Percentiles rank a stretch among this genome's conserved stretches.
phyloP scores from a whole-genome alignment of 1,139 yeast species.

The Lodderomyces jiufengensis region DNA sequence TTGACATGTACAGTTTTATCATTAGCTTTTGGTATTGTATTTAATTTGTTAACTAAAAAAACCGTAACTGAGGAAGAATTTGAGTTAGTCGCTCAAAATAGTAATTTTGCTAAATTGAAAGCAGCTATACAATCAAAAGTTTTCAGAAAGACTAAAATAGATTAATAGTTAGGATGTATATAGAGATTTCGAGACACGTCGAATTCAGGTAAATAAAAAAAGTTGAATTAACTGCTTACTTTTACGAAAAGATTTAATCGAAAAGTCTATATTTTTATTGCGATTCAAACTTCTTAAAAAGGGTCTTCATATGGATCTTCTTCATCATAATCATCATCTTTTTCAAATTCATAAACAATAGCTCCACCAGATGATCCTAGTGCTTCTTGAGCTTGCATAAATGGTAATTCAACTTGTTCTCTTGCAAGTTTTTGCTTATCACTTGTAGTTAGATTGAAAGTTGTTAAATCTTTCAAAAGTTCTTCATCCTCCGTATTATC shows the following conservation, averaged over 20 bases:
- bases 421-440: constrained; percentile 71
- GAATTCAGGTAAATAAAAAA: too few relatives aligned
- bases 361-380: constrained; percentile 80
- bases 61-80: constrained; percentile 77
- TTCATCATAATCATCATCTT: constrained; percentile 88
- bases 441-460: constrained; percentile 79
- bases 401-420: constrained; percentile 87
- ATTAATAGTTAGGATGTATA: neutral
- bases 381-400: constrained; percentile 75
- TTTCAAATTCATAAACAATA: constrained; percentile 86
- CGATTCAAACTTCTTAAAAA: constrained; percentile 46
- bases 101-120: constrained; percentile 23
- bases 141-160: neutral
- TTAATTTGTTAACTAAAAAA: constrained; percentile 71
- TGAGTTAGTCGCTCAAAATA: constrained; percentile 34
- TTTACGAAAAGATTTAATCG: too few relatives aligned
- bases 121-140: constrained; percentile 1
- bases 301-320: constrained; percentile 98
- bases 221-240: too few relatives aligned
- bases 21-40: constrained; percentile 81
- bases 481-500: constrained; percentile 32
- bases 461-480: constrained; percentile 68
- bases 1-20: constrained; percentile 93
- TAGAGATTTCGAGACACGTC: too few relatives aligned
- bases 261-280: too few relatives aligned